These are phyloP conservation scores for Nigrospora oryzae DNA, from an alignment of 2,329 filamentous ascomycete species.

Conservation along the genomic window DNA sequence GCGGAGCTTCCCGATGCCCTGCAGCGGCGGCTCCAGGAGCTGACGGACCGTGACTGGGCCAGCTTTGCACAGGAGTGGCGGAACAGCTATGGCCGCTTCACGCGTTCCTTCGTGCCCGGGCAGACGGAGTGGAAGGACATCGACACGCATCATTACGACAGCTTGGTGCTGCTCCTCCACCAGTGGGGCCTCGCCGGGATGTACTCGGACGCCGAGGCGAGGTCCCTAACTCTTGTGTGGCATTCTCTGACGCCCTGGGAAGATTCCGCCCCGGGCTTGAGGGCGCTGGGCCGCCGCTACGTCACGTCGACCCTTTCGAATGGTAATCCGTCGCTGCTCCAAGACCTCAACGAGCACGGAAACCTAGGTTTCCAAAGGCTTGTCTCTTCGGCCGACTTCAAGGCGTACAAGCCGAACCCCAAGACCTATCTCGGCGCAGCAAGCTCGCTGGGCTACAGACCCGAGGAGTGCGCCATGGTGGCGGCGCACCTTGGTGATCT, in stretches of 20 bases:
- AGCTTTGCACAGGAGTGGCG: constrained; percentile 65
- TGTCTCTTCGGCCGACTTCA: constrained; percentile 62
- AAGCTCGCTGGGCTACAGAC: constrained; percentile 43
- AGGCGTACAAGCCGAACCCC: constrained; percentile 65
- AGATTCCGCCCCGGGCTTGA: constrained; percentile 51
- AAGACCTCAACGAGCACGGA: constrained; percentile 52
- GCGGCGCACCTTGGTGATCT: constrained; percentile 68
- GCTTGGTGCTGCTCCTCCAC: constrained; percentile 49
- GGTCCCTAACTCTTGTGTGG: constrained; percentile 60
- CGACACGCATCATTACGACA: constrained; percentile 61
- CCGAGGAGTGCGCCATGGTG: constrained; percentile 63
- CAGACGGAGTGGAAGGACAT: constrained; percentile 54
- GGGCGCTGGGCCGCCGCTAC: constrained; percentile 40
- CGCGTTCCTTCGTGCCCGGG: constrained; percentile 37
- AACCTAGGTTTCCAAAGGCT: constrained; percentile 53
- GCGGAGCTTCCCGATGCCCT: constrained; percentile 32
- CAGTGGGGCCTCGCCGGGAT: constrained; percentile 47
- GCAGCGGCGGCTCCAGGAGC: constrained; percentile 35
- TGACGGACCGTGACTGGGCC: constrained; percentile 52
- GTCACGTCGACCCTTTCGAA: constrained; percentile 65
- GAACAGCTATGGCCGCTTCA: constrained; percentile 54
- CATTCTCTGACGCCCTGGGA: constrained; percentile 64
- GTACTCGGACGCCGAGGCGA: constrained; percentile 54
- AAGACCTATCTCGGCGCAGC: constrained; percentile 62
- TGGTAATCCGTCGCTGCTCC: constrained; percentile 59